These are phyloP conservation scores for Lathyrus oleraceus DNA, from an alignment of 306 rosid genomes.

Conservation along the genomic window DNA sequence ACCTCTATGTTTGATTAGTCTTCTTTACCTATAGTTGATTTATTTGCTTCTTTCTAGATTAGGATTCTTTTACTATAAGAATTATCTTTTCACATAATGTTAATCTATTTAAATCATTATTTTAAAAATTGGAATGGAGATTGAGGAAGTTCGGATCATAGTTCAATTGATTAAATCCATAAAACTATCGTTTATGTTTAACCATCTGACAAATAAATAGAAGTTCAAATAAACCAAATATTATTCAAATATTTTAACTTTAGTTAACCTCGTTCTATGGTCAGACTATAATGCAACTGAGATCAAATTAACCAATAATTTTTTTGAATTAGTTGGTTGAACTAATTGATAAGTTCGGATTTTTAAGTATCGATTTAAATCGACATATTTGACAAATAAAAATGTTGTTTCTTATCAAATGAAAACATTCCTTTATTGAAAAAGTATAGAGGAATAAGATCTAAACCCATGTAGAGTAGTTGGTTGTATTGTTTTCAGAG, in stretches of 20 bases:
- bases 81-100: neutral
- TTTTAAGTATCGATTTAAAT: neutral
- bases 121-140: neutral
- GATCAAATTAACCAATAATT: too few species aligned
- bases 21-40: conserved; percentile 10
- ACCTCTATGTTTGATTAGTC: conserved; percentile 15
- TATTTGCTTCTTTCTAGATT: conserved; percentile 3
- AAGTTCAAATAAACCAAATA: too few species aligned
- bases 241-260: too few species aligned
- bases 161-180: neutral
- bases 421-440: neutral
- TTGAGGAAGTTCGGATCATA: too few species aligned
- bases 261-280: too few species aligned
- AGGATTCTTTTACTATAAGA: neutral
- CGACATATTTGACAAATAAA: neutral
- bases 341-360: too few species aligned
- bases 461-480: neutral
- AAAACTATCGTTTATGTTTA: too few species aligned
- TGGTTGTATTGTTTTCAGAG: too few species aligned
- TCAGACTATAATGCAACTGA: too few species aligned
- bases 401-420: neutral
- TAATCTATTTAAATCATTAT: neutral
- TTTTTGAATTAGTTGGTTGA: too few species aligned
- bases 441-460: neutral
- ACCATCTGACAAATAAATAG: too few species aligned